phyloP scores from a whole-genome alignment of 768 basidiomycete species.

The Rhizopogon rudus region DNA sequence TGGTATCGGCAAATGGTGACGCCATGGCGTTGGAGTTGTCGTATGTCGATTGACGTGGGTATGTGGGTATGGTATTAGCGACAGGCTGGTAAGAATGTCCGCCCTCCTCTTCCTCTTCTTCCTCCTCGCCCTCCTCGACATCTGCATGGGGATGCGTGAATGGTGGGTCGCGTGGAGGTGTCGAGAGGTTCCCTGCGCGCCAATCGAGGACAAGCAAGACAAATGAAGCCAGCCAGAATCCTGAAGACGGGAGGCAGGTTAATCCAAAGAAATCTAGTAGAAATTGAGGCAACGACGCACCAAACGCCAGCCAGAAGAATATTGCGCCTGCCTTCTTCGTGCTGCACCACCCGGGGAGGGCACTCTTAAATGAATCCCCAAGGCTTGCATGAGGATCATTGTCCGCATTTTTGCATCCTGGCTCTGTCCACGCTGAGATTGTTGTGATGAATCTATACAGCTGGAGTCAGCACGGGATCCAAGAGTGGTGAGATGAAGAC shows the following conservation, averaged over 20 bases:
- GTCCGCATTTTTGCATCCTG: constrained; percentile 82
- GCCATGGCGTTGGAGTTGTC: constrained; percentile 16
- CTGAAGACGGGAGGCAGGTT: constrained; percentile 30
- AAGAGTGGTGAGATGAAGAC: constrained; percentile 27
- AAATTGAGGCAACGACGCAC: constrained; percentile 37
- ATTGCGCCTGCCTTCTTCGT: constrained; percentile 90
- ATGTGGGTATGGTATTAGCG: constrained; percentile 16
- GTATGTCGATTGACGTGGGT: constrained; percentile 21
- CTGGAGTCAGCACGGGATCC: constrained; percentile 11
- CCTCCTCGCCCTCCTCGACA: constrained; percentile 46
- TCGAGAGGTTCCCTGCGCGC: constrained; percentile 57
- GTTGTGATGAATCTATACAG: constrained; percentile 63
- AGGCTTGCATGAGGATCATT: constrained; percentile 77
- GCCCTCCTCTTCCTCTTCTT: constrained; percentile 41
- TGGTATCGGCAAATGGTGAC: constrained; percentile 49
- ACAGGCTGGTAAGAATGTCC: constrained; percentile 41
- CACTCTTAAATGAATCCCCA: constrained; percentile 62
- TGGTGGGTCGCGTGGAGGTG: constrained; percentile 61
- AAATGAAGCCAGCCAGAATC: constrained; percentile 71
- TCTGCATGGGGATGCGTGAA: constrained; percentile 61
- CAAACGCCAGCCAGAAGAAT: constrained; percentile 85
- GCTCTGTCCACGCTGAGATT: constrained; percentile 82
- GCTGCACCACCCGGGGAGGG: constrained; percentile 77
- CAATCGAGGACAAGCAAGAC: constrained; percentile 67
- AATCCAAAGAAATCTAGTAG: neutral